These are phyloP conservation scores for Austroboletus niveus DNA, from an alignment of 1,284 basidiomycete genomes.

Conservation along the genomic window DNA sequence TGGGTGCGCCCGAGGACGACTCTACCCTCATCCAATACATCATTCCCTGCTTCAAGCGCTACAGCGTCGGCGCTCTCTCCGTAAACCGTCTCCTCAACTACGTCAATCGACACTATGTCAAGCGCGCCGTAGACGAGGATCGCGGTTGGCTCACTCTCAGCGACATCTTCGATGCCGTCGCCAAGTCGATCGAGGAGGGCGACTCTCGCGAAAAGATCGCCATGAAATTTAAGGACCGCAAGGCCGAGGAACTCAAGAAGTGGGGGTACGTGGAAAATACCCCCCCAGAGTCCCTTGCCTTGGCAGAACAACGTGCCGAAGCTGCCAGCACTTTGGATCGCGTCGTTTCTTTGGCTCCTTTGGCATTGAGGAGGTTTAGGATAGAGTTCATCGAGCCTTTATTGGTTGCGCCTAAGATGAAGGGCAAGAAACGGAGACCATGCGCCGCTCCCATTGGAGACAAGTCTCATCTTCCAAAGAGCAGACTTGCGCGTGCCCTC, in stretches of 20 bases:
- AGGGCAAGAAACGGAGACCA: conserved; percentile 48
- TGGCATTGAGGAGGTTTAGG: conserved; percentile 68
- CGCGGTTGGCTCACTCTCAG: conserved; percentile 68
- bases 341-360: conserved; percentile 57
- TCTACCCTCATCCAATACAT: conserved; percentile 65
- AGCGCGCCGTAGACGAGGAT: conserved; percentile 72
- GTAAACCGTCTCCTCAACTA: conserved; percentile 73
- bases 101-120: conserved; percentile 76
- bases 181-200: conserved; percentile 49
- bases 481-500: conserved; percentile 63
- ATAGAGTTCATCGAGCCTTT: conserved; percentile 68
- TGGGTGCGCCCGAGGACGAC: conserved; percentile 64
- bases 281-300: conserved; percentile 44
- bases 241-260: conserved; percentile 58
- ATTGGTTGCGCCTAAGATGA: conserved; percentile 60
- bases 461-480: conserved; percentile 49
- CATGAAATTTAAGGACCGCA: conserved; percentile 54
- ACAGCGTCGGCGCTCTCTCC: conserved; percentile 59
- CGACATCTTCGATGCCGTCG: conserved; percentile 64
- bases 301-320: conserved; percentile 68
- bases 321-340: conserved; percentile 66
- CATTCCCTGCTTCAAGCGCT: conserved; percentile 66
- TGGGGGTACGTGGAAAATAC: conserved; percentile 65
- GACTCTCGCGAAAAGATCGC: conserved; percentile 58
- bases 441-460: conserved; percentile 29